These are phyloP conservation scores for Ustilago tritici DNA, from an alignment of 1,284 basidiomycete species.

Conservation along the genomic window DNA sequence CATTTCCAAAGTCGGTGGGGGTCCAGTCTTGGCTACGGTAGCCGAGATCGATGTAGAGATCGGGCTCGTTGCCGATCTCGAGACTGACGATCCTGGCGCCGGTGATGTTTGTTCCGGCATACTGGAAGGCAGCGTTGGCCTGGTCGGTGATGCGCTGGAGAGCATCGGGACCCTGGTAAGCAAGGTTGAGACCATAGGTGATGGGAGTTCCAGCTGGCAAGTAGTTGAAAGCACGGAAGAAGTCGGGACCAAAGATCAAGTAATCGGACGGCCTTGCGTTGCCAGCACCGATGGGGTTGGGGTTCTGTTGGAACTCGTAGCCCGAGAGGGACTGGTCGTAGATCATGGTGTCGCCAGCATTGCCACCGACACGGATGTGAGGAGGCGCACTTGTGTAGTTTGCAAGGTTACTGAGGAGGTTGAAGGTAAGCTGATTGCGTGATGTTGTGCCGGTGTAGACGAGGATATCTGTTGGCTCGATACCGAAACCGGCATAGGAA, in stretches of 20 bases:
- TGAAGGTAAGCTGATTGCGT: constrained; percentile 51
- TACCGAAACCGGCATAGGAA: constrained; percentile 58
- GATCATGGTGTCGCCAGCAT: constrained; percentile 55
- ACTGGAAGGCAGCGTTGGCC: constrained; percentile 41
- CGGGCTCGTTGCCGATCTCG: constrained; percentile 63
- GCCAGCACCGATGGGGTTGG: constrained; percentile 33
- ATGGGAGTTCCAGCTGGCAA: constrained; percentile 53
- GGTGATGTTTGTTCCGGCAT: constrained; percentile 23
- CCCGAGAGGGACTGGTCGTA: constrained; percentile 31
- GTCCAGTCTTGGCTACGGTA: constrained; percentile 45
- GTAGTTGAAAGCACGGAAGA: constrained; percentile 43
- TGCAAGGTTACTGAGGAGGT: constrained; percentile 55
- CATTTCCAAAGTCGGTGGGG: constrained; percentile 42
- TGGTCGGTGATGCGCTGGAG: constrained; percentile 37
- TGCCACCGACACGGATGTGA: constrained; percentile 57
- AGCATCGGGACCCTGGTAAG: constrained; percentile 46
- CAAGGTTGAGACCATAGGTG: constrained; percentile 60
- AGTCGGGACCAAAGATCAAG: constrained; percentile 46
- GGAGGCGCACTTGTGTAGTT: constrained; percentile 58
- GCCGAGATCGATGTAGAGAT: constrained; percentile 52
- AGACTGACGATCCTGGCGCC: constrained; percentile 52
- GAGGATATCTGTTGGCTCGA: constrained; percentile 57
- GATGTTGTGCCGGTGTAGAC: constrained; percentile 48
- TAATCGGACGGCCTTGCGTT: constrained; percentile 28
- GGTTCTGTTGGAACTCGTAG: constrained; percentile 31